A percentile compares a stretch with the other conserved stretches of the same genome.
Evolutionary conservation across 176 grass and related monocot species (phyloP).

Genomic region (Ananas comosus): DNA sequence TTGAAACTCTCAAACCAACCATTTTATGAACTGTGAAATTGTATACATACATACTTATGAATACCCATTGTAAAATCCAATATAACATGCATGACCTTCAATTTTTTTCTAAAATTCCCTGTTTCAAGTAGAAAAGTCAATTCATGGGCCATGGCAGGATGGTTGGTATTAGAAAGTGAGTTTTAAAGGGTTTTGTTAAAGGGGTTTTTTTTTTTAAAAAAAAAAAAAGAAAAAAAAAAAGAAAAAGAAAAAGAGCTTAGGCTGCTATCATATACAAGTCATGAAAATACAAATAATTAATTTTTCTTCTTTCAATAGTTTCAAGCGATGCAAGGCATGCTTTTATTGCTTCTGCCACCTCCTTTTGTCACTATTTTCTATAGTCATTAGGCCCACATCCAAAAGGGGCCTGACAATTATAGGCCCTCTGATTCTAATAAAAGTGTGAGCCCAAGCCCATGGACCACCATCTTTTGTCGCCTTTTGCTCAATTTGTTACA

Average conservation of each 20-base stretch:
- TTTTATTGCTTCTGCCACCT: not conserved
- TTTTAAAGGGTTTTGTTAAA: too few relatives aligned
- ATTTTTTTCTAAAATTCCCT: not conserved
- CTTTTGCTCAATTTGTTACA: too few relatives aligned
- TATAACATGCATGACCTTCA: not conserved
- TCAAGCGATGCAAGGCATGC: not conserved
- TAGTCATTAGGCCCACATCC: not conserved
- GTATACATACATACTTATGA: too few relatives aligned
- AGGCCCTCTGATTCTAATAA: not conserved
- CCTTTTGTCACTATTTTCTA: not conserved
- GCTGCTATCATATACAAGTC: not conserved
- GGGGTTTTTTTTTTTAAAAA: not conserved
- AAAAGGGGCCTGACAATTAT: not conserved
- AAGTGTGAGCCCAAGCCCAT: not conserved
- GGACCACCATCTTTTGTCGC: too few relatives aligned
- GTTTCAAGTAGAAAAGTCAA: not conserved
- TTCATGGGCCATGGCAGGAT: not conserved
- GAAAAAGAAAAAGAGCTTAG: slow-evolving; percentile 18
- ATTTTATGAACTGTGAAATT: slow-evolving; percentile 25
- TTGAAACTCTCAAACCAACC: too few relatives aligned
- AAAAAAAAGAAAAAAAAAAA: slow-evolving; percentile 32
- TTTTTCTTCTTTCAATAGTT: not conserved
- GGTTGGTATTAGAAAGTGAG: not conserved
- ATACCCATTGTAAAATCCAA: too few relatives aligned
- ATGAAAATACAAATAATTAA: slow-evolving; percentile 1